Evolutionary conservation across 176 grass and related monocot species (phyloP).

Genomic region (Carex scoparia): DNA sequence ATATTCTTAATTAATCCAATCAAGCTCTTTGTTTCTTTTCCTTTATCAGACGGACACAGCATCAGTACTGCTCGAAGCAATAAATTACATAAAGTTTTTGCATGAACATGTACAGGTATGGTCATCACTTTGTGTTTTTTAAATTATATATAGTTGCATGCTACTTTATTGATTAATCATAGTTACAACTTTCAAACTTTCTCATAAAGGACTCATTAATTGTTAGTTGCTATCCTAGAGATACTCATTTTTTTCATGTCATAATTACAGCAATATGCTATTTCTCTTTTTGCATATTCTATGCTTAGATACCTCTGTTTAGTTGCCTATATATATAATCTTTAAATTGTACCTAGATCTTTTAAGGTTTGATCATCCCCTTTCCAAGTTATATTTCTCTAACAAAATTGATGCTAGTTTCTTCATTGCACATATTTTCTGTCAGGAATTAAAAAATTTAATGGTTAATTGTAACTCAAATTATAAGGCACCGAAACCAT

Average conservation of each 20-base stretch:
- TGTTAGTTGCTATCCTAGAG: constrained; percentile 1
- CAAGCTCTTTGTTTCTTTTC: not conserved
- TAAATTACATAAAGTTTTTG: constrained; percentile 87
- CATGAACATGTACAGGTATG: constrained; percentile 93
- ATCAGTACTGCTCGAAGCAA: constrained; percentile 79
- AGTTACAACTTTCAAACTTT: not conserved
- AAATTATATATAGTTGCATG: not conserved
- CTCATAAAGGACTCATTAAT: not conserved
- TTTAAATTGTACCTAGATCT: not conserved
- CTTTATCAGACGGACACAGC: constrained; percentile 77
- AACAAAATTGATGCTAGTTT: not conserved
- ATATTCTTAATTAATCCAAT: constrained; percentile 1
- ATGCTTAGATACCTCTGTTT: constrained; percentile 1
- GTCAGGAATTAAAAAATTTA: not conserved
- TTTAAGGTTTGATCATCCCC: not conserved
- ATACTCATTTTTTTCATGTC: not conserved
- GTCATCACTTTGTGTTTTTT: not conserved
- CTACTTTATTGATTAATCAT: constrained; percentile 4
- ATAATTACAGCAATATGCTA: constrained; percentile 1
- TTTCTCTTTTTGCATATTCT: constrained; percentile 3
- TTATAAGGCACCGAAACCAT: not conserved
- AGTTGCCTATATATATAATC: not conserved
- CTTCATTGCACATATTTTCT: not conserved
- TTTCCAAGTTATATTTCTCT: not conserved
- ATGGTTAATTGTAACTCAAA: not conserved